Conservation (phyloP, 2,329 filamentous ascomycete species). For the Colletotrichum filicis region DNA sequence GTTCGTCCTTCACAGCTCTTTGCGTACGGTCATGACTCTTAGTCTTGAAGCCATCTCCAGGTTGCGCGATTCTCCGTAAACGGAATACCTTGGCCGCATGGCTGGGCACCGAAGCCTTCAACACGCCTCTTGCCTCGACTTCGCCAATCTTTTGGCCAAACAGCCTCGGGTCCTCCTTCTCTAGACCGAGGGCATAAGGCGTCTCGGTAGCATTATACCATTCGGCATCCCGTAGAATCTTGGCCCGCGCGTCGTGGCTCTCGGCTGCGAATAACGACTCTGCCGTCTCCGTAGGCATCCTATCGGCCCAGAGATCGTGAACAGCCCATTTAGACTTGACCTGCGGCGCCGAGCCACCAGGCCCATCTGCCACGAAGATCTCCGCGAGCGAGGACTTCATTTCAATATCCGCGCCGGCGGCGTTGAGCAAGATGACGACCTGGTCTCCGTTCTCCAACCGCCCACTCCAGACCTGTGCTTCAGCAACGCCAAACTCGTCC, state of each 20-base stretch:
- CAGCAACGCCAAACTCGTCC: slow-evolving; percentile 40
- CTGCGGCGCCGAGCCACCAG: slow-evolving; percentile 37
- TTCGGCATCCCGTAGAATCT: slow-evolving; percentile 23
- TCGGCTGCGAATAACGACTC: slow-evolving; percentile 31
- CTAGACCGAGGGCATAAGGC: slow-evolving; percentile 35
- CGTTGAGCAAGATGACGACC: slow-evolving; percentile 34
- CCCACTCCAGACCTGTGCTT: slow-evolving; percentile 44
- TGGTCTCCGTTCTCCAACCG: slow-evolving; percentile 38
- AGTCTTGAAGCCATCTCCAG: slow-evolving; percentile 36
- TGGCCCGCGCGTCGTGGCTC: slow-evolving; percentile 2
- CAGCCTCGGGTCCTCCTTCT: slow-evolving; percentile 35
- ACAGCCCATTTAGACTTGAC: slow-evolving; percentile 36
- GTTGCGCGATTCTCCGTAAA: slow-evolving; percentile 34
- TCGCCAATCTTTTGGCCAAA: slow-evolving; percentile 37
- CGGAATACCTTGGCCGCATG: slow-evolving; percentile 38
- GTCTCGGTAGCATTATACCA: slow-evolving; percentile 39
- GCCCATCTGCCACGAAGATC: slow-evolving; percentile 39
- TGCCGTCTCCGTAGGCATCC: slow-evolving; percentile 34
- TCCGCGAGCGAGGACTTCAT: slow-evolving; percentile 35
- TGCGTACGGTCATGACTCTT: slow-evolving; percentile 36
- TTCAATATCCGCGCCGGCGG: slow-evolving; percentile 32
- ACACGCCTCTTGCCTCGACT: slow-evolving; percentile 33
- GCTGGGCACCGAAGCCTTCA: slow-evolving; percentile 29
- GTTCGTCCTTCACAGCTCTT: slow-evolving; percentile 36
- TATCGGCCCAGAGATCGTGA: slow-evolving; percentile 38